These are phyloP conservation scores for Mucor plumbeus DNA, from an alignment of 371 early-diverging fungal species.

Conservation along the genomic window DNA sequence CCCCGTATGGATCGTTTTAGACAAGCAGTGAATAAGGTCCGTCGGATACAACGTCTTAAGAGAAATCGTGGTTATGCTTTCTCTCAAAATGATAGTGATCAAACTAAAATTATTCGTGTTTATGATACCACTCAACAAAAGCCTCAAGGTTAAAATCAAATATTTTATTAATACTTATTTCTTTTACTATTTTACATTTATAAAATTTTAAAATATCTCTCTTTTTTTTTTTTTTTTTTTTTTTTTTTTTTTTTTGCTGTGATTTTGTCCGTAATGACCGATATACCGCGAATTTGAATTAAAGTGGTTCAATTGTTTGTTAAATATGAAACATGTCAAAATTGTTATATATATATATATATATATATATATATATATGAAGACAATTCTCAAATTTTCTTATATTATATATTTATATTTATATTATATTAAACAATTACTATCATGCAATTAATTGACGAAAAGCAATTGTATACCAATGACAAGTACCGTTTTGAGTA, in stretches of 20 bases:
- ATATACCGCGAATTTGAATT: conserved; percentile 7
- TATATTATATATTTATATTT: neutral
- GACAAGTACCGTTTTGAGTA: conserved; percentile 29
- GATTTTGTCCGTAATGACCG: neutral
- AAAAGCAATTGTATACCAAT: conserved; percentile 23
- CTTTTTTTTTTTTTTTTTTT: neutral
- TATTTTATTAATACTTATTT: neutral
- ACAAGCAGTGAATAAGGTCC: conserved; percentile 96
- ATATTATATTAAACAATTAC: neutral
- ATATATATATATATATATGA: neutral
- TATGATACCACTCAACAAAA: conserved; percentile 96
- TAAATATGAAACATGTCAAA: neutral
- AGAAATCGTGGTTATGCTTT: conserved; percentile 96
- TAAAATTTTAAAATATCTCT: neutral
- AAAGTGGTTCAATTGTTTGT: conserved; percentile 1
- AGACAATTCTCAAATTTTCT: conserved; percentile 27
- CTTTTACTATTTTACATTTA: neutral
- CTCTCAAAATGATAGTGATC: conserved; percentile 96
- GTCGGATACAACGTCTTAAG: conserved; percentile 91
- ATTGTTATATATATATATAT: neutral
- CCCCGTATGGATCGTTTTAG: conserved; percentile 97
- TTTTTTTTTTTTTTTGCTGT: neutral
- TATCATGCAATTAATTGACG: conserved; percentile 32
- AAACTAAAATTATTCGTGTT: conserved; percentile 90
- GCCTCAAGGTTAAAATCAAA: conserved; percentile 69